These are phyloP conservation scores for Lichtheimia ramosa DNA, from an alignment of 371 early-diverging fungal species.

Conservation along the genomic window DNA sequence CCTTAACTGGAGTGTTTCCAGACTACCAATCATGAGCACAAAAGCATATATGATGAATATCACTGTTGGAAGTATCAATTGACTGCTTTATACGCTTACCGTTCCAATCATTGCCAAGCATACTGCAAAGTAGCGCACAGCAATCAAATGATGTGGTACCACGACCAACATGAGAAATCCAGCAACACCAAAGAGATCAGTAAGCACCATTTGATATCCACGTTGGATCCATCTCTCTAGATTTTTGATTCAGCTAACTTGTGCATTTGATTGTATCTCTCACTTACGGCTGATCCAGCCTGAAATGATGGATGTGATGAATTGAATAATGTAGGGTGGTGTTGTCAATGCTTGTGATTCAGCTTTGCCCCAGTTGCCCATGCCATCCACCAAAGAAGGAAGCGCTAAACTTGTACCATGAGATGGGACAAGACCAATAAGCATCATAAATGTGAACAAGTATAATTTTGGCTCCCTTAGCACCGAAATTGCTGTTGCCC, in stretches of 20 bases:
- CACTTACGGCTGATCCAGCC: constrained; percentile 31
- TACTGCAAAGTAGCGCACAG: constrained; percentile 18
- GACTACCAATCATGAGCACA: no score
- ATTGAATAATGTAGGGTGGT: constrained; percentile 30
- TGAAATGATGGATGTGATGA: constrained; percentile 22
- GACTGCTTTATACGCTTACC: background rate
- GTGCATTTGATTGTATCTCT: constrained; percentile 21
- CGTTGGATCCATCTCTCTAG: no score
- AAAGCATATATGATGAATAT: no score
- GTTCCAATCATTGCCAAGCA: constrained; percentile 1
- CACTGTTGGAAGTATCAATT: constrained; percentile 17
- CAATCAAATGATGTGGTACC: constrained; percentile 8
- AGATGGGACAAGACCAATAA: constrained; percentile 27
- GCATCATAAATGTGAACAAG: constrained; percentile 29
- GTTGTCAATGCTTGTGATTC: constrained; percentile 32
- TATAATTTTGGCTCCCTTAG: constrained; percentile 40
- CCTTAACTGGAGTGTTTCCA: constrained; percentile 27
- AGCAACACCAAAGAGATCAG: constrained; percentile 23
- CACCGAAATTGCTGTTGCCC: constrained; percentile 33
- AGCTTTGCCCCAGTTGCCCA: constrained; percentile 35
- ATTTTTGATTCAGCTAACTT: no score
- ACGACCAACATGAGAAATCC: constrained; percentile 30
- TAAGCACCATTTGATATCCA: constrained; percentile 23
- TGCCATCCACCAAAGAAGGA: constrained; percentile 32
- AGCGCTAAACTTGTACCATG: constrained; percentile 39